phyloP scores from a whole-genome alignment of 305 asterid genomes.

The Caryopteris hybrid region DNA sequence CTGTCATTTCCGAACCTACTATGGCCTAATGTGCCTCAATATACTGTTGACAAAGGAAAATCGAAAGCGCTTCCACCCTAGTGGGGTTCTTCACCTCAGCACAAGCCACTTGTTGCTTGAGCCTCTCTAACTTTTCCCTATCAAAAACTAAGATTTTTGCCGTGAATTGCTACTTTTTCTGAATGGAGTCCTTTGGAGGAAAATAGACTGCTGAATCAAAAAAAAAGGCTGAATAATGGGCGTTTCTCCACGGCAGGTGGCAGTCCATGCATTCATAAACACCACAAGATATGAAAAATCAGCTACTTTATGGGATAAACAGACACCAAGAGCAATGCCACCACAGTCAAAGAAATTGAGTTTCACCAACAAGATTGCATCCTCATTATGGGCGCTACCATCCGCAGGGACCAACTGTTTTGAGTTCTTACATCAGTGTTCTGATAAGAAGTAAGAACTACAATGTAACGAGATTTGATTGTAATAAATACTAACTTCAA shows the following conservation, averaged over 20 bases:
- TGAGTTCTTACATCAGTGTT: too few species aligned
- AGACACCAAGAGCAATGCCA: too few species aligned
- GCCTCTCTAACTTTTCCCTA: background rate
- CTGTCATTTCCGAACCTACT: background rate
- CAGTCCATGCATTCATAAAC: slow-evolving; percentile 15
- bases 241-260: background rate
- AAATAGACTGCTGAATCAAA: background rate
- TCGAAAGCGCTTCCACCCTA: slow-evolving; percentile 3
- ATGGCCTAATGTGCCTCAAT: background rate
- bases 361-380: background rate
- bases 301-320: background rate
- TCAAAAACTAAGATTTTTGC: slow-evolving; percentile 9
- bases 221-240: background rate
- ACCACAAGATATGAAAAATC: background rate
- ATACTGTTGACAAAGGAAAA: slow-evolving; percentile 22
- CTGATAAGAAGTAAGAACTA: too few species aligned
- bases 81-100: background rate
- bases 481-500: too few species aligned
- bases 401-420: background rate
- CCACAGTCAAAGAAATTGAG: background rate
- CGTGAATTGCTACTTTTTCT: background rate
- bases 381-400: background rate
- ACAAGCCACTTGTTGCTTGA: background rate
- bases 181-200: background rate
- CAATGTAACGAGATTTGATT: too few species aligned